Conservation (phyloP, 345 rosid species). For the Eucalyptus pauciflora region DNA sequence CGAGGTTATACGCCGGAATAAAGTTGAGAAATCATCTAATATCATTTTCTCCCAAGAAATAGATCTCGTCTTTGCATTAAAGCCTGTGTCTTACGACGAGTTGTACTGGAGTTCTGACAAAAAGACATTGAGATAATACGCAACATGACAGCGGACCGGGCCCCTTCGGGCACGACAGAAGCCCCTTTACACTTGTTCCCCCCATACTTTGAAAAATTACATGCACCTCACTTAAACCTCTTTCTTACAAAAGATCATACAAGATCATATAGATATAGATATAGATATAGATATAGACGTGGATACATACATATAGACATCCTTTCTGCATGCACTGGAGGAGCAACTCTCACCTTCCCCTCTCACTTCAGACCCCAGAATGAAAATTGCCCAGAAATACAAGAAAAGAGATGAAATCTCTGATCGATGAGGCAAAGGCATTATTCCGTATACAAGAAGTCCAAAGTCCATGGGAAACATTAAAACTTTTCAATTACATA, state of each 20-base stretch:
- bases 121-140: background rate
- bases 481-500: background rate
- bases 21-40: background rate
- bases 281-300: background rate
- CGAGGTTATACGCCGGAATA: rapidly evolving
- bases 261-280: background rate
- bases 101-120: background rate
- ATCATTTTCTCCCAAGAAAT: background rate
- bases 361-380: background rate
- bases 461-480: background rate
- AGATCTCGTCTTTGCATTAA: background rate
- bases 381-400: background rate
- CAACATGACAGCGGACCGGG: background rate
- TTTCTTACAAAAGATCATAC: background rate
- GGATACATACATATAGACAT: background rate
- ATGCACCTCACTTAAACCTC: too few species aligned
- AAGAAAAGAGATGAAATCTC: background rate
- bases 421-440: background rate
- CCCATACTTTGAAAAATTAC: background rate
- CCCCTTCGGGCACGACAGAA: background rate
- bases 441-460: background rate
- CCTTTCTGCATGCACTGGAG: background rate
- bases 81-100: background rate
- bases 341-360: background rate
- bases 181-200: background rate